A percentile compares a stretch with the other conserved stretches of the same genome.
Conservation (phyloP, 1,284 basidiomycete genomes). For the Leccinum subfulvum region DNA sequence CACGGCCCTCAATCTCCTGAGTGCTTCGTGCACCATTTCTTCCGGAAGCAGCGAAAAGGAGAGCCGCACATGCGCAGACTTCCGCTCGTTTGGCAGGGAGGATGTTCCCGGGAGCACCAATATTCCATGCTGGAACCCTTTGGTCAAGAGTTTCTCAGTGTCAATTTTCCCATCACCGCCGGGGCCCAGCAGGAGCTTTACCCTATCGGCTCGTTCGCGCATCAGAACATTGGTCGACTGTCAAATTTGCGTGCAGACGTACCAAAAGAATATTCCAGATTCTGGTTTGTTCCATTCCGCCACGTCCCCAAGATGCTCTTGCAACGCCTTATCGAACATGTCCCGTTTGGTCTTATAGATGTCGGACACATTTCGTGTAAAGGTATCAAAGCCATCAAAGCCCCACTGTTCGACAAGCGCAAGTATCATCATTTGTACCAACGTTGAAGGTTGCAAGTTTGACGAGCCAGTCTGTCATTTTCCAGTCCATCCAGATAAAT, state of each 20-base stretch:
- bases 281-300: constrained; percentile 82
- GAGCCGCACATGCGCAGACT: constrained; percentile 69
- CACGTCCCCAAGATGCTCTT: constrained; percentile 67
- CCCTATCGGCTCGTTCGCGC: constrained; percentile 40
- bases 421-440: constrained; percentile 72
- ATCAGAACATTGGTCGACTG: constrained; percentile 3
- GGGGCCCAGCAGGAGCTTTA: constrained; percentile 50
- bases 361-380: constrained; percentile 64
- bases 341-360: constrained; percentile 80
- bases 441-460: constrained; percentile 74
- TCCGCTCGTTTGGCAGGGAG: constrained; percentile 67
- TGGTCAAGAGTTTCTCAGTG: constrained; percentile 69
- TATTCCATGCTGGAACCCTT: constrained; percentile 76
- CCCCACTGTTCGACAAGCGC: constrained; percentile 75
- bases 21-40: constrained; percentile 70
- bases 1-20: constrained; percentile 60
- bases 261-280: constrained; percentile 85
- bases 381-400: constrained; percentile 70
- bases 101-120: constrained; percentile 78
- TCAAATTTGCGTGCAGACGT: constrained; percentile 25
- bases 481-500: neutral
- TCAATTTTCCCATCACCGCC: constrained; percentile 52
- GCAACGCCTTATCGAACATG: constrained; percentile 74
- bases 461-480: constrained; percentile 56
- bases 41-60: constrained; percentile 67